These are phyloP conservation scores for Candida nitratophila DNA, from an alignment of 805 yeast genomes.

Conservation along the genomic window DNA sequence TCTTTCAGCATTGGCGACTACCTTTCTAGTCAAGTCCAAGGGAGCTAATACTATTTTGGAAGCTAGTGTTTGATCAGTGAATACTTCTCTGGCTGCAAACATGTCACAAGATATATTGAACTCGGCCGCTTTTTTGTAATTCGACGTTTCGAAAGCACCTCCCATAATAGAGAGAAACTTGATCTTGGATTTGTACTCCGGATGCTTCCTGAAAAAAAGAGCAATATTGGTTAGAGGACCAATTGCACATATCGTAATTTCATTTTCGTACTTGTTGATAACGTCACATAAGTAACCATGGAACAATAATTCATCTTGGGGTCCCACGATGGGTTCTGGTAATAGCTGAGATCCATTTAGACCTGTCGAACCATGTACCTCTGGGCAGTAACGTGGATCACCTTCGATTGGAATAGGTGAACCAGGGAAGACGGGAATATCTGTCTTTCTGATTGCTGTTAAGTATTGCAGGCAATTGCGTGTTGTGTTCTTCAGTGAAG, in stretches of 20 bases:
- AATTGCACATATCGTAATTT: constrained; percentile 58
- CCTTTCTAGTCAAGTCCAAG: constrained; percentile 63
- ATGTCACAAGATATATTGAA: constrained; percentile 76
- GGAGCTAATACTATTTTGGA: constrained; percentile 52
- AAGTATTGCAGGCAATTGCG: constrained; percentile 60
- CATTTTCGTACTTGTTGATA: constrained; percentile 30
- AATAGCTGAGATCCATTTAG: constrained; percentile 67
- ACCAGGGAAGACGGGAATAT: constrained; percentile 64
- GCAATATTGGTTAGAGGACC: constrained; percentile 77
- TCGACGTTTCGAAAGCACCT: constrained; percentile 39
- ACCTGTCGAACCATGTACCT: constrained; percentile 70
- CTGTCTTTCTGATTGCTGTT: constrained; percentile 46
- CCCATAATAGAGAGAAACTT: constrained; percentile 69
- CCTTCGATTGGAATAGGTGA: constrained; percentile 49
- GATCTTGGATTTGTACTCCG: constrained; percentile 43
- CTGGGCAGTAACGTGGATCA: constrained; percentile 44
- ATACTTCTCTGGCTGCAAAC: constrained; percentile 55
- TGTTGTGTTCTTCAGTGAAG: constrained; percentile 58
- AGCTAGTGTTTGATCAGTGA: constrained; percentile 38
- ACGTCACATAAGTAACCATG: constrained; percentile 14
- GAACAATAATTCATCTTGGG: constrained; percentile 12
- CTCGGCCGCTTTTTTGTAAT: constrained; percentile 43
- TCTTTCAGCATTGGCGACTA: constrained; percentile 39
- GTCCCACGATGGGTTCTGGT: constrained; percentile 34
- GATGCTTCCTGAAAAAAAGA: constrained; percentile 43